Conservation (phyloP, 2,329 filamentous ascomycete species). For the Aspergillus vadensis region DNA sequence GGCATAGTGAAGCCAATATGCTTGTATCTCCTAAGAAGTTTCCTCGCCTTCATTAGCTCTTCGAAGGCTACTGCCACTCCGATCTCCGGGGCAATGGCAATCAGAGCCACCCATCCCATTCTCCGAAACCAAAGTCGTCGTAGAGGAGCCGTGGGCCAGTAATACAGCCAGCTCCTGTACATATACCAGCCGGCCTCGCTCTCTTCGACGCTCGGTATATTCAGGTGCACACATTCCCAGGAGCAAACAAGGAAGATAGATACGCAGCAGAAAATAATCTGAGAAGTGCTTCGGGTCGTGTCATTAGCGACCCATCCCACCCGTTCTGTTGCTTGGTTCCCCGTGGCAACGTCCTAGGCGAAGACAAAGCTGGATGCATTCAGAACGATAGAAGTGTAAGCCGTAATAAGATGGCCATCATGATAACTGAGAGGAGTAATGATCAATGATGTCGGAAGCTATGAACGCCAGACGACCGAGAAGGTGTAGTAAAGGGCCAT, state of each 20-base stretch:
- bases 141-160: neutral
- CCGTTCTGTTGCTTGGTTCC: neutral
- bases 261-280: slow-evolving; percentile 11
- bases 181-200: slow-evolving; percentile 7
- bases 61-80: too few relatives aligned
- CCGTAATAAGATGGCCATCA: neutral
- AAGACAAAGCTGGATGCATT: neutral
- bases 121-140: neutral
- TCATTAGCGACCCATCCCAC: slow-evolving; percentile 8
- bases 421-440: neutral
- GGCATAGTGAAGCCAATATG: too few relatives aligned
- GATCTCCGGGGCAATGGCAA: too few relatives aligned
- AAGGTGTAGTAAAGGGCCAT: too few relatives aligned
- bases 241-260: slow-evolving; percentile 8
- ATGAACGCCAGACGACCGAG: too few relatives aligned
- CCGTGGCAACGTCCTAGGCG: neutral
- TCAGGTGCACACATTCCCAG: slow-evolving; percentile 11
- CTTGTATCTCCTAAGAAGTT: too few relatives aligned
- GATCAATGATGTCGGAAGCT: too few relatives aligned
- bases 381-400: neutral
- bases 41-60: too few relatives aligned
- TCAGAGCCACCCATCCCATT: too few relatives aligned
- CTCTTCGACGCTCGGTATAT: slow-evolving; percentile 3
- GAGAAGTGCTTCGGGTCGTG: slow-evolving; percentile 4
- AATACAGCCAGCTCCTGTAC: neutral